Percentiles rank a stretch among this genome's conserved stretches.
Conservation (phyloP, 192 early-diverging fungal genomes). For the Coemansia sp. region DNA sequence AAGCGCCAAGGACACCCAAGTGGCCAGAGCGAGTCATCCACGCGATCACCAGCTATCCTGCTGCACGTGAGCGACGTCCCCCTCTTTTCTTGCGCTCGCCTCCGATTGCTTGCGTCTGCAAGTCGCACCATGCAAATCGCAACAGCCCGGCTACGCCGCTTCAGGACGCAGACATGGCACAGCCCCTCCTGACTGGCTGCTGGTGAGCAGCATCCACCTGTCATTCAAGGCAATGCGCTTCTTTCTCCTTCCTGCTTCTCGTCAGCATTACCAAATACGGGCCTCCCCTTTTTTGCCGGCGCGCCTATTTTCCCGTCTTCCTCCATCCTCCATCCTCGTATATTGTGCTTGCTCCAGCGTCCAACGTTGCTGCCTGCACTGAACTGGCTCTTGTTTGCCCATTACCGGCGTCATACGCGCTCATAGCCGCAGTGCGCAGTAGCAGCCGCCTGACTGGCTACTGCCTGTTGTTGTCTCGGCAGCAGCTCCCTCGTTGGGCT, state of each 20-base stretch:
- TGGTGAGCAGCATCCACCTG: neutral
- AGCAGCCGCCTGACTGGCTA: no score
- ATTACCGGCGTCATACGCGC: no score
- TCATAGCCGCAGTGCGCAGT: no score
- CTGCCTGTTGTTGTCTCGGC: no score
- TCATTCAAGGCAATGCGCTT: neutral
- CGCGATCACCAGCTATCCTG: slow-evolving; percentile 4
- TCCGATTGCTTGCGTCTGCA: slow-evolving; percentile 1
- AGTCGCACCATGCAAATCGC: slow-evolving; percentile 5
- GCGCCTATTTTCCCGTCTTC: neutral
- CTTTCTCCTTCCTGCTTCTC: neutral
- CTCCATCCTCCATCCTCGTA: no score
- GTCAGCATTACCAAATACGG: slow-evolving; percentile 7
- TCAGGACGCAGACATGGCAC: slow-evolving; percentile 2
- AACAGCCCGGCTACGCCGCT: slow-evolving; percentile 7
- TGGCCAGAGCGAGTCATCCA: neutral
- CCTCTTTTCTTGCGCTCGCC: neutral
- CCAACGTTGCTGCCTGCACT: no score
- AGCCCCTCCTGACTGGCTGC: slow-evolving; percentile 13
- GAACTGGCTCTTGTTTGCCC: no score
- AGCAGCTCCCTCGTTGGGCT: no score
- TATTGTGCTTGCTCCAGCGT: neutral
- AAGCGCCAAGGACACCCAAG: neutral
- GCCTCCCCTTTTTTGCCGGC: neutral
- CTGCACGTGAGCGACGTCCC: neutral